A percentile compares a stretch with the other conserved stretches of the same genome.
Conservation (phyloP, 495 filamentous ascomycete genomes). For the Hypoxylon subgilvum region DNA sequence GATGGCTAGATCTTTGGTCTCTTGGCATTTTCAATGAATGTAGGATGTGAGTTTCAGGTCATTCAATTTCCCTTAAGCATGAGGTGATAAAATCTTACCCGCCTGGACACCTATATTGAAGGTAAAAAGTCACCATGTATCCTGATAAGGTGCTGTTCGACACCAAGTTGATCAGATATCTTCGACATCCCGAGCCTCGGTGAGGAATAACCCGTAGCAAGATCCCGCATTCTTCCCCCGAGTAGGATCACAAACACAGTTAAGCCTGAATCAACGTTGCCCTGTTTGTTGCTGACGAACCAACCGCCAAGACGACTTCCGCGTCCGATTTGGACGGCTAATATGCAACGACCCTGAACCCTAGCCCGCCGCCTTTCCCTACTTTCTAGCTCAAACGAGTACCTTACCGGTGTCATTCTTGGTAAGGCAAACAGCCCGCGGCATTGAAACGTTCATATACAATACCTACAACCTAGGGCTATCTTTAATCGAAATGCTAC, state of each 20-base stretch:
- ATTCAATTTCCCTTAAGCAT: too few relatives aligned
- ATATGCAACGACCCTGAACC: constrained; percentile 35
- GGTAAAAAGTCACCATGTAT: too few relatives aligned
- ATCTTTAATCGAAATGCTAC: too few relatives aligned
- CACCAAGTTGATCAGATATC: background rate
- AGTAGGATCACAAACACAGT: constrained; percentile 2
- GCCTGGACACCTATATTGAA: too few relatives aligned
- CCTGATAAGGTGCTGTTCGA: too few relatives aligned
- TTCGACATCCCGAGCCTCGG: background rate
- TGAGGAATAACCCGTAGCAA: constrained; percentile 1
- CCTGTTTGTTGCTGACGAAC: constrained; percentile 16
- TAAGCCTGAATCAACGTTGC: constrained; percentile 22
- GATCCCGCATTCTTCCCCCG: background rate
- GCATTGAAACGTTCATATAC: too few relatives aligned
- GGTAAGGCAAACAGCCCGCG: constrained; percentile 4
- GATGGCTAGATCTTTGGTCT: too few relatives aligned
- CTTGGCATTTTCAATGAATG: too few relatives aligned
- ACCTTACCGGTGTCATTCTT: constrained; percentile 7
- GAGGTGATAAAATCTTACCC: too few relatives aligned
- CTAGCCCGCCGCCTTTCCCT: constrained; percentile 10
- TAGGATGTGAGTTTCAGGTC: too few relatives aligned
- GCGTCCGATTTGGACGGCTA: constrained; percentile 39
- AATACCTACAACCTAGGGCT: too few relatives aligned
- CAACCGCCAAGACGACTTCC: constrained; percentile 27
- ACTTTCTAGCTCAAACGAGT: background rate